Evolutionary conservation across 1,139 yeast genomes (phyloP).

Genomic region (Geotrichum histeridarum): DNA sequence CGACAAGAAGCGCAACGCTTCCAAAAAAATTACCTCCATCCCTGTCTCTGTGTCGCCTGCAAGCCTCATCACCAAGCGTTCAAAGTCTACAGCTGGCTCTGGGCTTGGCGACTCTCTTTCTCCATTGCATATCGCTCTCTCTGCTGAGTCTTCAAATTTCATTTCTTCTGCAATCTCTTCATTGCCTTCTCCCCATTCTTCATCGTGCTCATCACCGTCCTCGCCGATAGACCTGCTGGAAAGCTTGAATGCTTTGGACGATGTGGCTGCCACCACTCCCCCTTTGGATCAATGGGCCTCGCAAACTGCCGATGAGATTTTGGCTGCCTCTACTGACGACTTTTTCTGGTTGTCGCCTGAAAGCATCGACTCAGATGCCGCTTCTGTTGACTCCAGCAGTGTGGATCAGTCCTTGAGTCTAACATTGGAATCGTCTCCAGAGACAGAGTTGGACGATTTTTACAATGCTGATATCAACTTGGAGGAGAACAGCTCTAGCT

Average conservation of each 20-base stretch:
- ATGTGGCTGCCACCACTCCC: slow-evolving; percentile 1
- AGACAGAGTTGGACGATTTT: slow-evolving; percentile 5
- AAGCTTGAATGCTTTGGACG: neutral
- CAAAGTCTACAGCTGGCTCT: slow-evolving; percentile 14
- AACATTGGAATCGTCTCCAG: slow-evolving; percentile 3
- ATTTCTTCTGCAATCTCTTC: neutral
- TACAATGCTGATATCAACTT: neutral
- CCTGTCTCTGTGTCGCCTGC: slow-evolving; percentile 16
- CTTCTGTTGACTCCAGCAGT: neutral
- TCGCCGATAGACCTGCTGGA: slow-evolving; percentile 9
- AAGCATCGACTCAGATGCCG: neutral
- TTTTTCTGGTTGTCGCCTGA: slow-evolving; percentile 16
- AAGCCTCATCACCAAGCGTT: slow-evolving; percentile 13
- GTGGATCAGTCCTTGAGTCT: neutral
- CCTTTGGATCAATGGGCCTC: slow-evolving; percentile 14
- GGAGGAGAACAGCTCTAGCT: neutral
- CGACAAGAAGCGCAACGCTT: neutral
- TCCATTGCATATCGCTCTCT: slow-evolving; percentile 3
- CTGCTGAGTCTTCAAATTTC: slow-evolving; percentile 6
- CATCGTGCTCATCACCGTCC: slow-evolving; percentile 12
- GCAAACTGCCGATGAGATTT: slow-evolving; percentile 15
- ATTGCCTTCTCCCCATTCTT: slow-evolving; percentile 10
- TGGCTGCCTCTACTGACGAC: slow-evolving; percentile 15
- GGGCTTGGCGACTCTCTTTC: slow-evolving; percentile 7
- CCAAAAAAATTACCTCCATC: slow-evolving; percentile 1